Percentiles rank a stretch among this genome's conserved stretches.
Conservation (phyloP, 805 yeast genomes). For the Geotrichum ghanense region DNA sequence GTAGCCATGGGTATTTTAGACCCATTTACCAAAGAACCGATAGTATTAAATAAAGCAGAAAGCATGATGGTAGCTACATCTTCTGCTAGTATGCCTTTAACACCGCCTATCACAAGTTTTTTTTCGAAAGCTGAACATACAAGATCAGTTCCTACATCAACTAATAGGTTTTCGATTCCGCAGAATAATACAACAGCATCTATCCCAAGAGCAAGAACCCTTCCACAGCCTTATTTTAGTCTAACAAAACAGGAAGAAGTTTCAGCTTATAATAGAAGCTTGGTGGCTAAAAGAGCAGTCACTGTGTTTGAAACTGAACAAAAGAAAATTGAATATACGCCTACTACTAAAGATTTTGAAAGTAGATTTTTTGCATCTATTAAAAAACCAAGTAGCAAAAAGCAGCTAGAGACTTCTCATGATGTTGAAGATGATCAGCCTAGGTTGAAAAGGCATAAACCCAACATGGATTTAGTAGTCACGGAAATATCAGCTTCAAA, state of each 20-base stretch:
- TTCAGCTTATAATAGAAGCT: background rate
- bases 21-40: conserved; percentile 44
- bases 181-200: background rate
- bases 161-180: background rate
- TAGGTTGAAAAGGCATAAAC: too few species aligned
- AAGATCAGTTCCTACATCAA: background rate
- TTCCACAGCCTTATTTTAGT: background rate
- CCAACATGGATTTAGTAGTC: too few species aligned
- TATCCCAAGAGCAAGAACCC: background rate
- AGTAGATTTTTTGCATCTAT: background rate
- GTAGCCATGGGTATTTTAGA: conserved; percentile 58
- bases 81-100: background rate
- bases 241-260: background rate
- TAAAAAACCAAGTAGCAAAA: too few species aligned
- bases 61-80: background rate
- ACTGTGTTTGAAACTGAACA: background rate
- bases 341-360: background rate
- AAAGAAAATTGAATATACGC: background rate
- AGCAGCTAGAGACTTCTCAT: too few species aligned
- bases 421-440: too few species aligned
- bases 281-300: background rate
- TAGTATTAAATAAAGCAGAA: conserved; percentile 15
- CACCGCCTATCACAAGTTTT: background rate
- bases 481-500: too few species aligned
- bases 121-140: background rate